Conservation (phyloP, 2,329 filamentous ascomycete genomes). For the Exserohilum rostratum region DNA sequence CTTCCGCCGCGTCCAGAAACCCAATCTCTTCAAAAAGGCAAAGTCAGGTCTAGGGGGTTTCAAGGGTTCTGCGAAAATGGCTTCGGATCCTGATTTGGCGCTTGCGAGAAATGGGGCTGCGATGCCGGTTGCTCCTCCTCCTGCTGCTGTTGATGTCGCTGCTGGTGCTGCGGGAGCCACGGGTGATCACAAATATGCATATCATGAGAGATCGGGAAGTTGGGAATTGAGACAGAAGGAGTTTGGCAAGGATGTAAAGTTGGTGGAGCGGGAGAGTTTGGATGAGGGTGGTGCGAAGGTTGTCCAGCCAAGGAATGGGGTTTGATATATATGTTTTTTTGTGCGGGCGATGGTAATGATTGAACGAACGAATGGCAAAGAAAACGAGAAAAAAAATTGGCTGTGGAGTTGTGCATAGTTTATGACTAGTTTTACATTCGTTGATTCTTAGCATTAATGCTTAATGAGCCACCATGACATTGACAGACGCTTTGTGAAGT, state of each 20-base stretch:
- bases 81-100: slow-evolving; percentile 60
- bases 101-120: slow-evolving; percentile 51
- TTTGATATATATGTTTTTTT: too few species aligned
- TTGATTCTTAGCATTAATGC: too few species aligned
- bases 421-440: too few species aligned
- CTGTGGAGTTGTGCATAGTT: too few species aligned
- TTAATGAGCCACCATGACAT: too few species aligned
- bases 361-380: too few species aligned
- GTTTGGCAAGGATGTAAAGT: slow-evolving; percentile 31
- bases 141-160: background rate
- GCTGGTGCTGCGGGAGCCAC: slow-evolving; percentile 36
- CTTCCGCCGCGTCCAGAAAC: slow-evolving; percentile 45
- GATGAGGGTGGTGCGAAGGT: slow-evolving; percentile 53
- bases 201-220: slow-evolving; percentile 62
- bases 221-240: slow-evolving; percentile 60
- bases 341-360: too few species aligned
- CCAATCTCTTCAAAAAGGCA: too few species aligned
- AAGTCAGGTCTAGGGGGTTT: too few species aligned
- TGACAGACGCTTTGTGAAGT: too few species aligned
- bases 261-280: slow-evolving; percentile 49
- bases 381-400: too few species aligned
- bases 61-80: slow-evolving; percentile 61
- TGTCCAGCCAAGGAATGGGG: too few species aligned
- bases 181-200: slow-evolving; percentile 35
- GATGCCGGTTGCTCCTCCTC: background rate